Conservation (phyloP, 2,329 filamentous ascomycete species). For the Xylaria sp. region DNA sequence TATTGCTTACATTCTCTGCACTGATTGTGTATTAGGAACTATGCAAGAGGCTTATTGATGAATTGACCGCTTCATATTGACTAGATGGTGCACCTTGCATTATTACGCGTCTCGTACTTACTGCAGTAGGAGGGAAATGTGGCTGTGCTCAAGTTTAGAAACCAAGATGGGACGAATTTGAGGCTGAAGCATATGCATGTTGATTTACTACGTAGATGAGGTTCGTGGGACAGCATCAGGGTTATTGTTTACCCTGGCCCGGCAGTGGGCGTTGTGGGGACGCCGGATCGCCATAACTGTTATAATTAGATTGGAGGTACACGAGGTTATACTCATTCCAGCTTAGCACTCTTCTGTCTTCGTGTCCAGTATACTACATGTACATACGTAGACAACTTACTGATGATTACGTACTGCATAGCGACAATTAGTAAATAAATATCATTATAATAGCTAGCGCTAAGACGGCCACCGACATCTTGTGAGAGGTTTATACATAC, state of each 20-base stretch:
- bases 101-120: too few relatives aligned
- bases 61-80: too few relatives aligned
- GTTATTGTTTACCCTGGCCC: conserved; percentile 3
- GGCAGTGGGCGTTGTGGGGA: background rate
- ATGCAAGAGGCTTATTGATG: too few relatives aligned
- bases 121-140: background rate
- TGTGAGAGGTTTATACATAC: background rate
- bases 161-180: background rate
- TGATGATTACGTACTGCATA: background rate
- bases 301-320: background rate
- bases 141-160: background rate
- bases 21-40: too few relatives aligned
- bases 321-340: background rate
- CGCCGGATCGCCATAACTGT: background rate
- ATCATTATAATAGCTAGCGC: background rate
- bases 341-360: background rate
- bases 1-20: too few relatives aligned
- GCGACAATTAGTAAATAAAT: background rate
- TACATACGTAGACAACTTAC: background rate
- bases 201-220: too few relatives aligned
- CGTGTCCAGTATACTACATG: background rate
- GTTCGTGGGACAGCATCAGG: background rate
- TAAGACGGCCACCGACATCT: background rate
- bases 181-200: background rate
- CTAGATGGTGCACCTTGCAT: too few relatives aligned